These are phyloP conservation scores for Pseudogymnoascus sp. DNA, from an alignment of 2,329 filamentous ascomycete species.

Conservation along the genomic window DNA sequence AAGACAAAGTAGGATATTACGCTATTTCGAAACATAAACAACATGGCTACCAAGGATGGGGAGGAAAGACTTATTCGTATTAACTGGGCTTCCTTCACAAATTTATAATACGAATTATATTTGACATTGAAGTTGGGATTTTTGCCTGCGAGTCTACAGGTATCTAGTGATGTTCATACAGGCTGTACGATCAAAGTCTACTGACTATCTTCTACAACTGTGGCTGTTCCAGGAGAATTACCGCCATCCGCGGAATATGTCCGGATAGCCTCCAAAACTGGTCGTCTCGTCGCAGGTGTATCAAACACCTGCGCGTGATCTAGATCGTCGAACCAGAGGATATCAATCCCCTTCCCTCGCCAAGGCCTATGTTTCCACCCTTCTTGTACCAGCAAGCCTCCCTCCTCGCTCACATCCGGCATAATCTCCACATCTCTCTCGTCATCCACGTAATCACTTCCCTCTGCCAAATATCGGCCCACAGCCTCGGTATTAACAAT, in stretches of 20 bases:
- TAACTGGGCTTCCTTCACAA: no score
- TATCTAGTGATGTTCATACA: background rate
- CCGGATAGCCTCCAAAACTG: constrained; percentile 30
- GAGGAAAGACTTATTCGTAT: no score
- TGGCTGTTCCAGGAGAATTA: background rate
- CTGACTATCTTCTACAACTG: background rate
- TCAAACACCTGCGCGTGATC: constrained; percentile 54
- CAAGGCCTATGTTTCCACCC: constrained; percentile 29
- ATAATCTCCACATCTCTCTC: constrained; percentile 22
- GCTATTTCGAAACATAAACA: no score
- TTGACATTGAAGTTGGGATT: no score
- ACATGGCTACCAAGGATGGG: no score
- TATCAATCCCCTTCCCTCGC: constrained; percentile 35
- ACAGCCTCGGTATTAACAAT: constrained; percentile 50
- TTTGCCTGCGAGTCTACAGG: no score
- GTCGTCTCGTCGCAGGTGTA: constrained; percentile 28
- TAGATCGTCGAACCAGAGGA: constrained; percentile 49
- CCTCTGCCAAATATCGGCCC: constrained; percentile 40
- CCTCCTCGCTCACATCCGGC: background rate
- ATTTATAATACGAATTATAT: no score
- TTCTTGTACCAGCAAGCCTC: constrained; percentile 20
- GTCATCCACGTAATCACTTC: constrained; percentile 12
- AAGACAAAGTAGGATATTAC: no score
- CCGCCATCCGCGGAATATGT: constrained; percentile 19
- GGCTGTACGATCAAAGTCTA: background rate